Conservation (phyloP, 768 basidiomycete genomes). For the Mycena pura region DNA sequence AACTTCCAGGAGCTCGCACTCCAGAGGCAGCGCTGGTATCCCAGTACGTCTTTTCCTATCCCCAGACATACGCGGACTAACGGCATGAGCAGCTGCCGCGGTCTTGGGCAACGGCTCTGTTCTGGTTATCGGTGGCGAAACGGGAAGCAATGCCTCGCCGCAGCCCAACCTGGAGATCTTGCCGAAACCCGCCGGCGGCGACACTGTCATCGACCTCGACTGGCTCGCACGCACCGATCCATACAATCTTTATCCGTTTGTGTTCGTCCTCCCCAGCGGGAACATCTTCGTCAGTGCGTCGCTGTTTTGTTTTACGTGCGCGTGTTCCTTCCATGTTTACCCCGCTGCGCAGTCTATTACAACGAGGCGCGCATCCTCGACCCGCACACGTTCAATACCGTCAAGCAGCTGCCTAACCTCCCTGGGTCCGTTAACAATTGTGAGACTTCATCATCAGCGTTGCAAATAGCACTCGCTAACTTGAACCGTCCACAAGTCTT, state of each 20-base stretch:
- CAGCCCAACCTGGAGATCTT: conserved; percentile 77
- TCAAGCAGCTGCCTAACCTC: conserved; percentile 68
- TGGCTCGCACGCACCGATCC: conserved; percentile 78
- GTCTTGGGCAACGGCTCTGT: conserved; percentile 77
- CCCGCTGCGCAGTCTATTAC: conserved; percentile 61
- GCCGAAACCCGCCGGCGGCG: conserved; percentile 68
- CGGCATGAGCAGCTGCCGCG: conserved; percentile 66
- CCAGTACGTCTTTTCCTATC: conserved; percentile 38
- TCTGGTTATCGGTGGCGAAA: conserved; percentile 63
- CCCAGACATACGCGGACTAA: neutral
- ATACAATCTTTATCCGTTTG: conserved; percentile 81
- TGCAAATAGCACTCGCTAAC: neutral
- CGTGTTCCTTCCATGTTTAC: neutral
- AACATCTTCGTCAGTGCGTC: conserved; percentile 71
- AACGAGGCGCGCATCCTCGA: conserved; percentile 85
- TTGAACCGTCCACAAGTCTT: conserved; percentile 45
- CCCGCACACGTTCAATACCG: conserved; percentile 67
- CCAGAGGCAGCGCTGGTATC: conserved; percentile 46
- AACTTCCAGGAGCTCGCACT: conserved; percentile 60
- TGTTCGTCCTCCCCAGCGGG: conserved; percentile 72
- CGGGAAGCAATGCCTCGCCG: conserved; percentile 69
- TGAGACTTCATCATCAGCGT: conserved; percentile 29
- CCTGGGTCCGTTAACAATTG: conserved; percentile 77
- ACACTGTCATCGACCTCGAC: conserved; percentile 65
- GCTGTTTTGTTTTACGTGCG: neutral